Percentiles rank a stretch among this genome's conserved stretches.
Conservation (phyloP, 108 stramenopile genomes). For the Tribonema minus region DNA sequence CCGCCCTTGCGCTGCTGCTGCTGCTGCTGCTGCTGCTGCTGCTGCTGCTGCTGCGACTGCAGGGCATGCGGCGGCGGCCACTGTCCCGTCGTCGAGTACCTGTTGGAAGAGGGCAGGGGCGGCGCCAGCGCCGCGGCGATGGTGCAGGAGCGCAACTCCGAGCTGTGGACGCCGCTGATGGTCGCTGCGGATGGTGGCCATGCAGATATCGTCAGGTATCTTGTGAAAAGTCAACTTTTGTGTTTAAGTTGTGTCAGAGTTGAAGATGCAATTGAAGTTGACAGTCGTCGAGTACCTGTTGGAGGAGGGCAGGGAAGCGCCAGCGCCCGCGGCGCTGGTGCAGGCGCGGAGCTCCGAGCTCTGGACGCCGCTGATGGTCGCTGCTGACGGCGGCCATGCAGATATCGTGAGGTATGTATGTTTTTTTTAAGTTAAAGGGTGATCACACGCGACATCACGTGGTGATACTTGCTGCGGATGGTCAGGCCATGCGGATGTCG, state of each 20-base stretch:
- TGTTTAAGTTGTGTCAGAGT: too few relatives aligned
- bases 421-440: background rate
- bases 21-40: too few relatives aligned
- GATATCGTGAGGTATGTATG: background rate
- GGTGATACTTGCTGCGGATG: too few relatives aligned
- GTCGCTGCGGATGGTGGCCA: slow-evolving; percentile 18
- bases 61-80: slow-evolving; percentile 44
- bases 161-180: slow-evolving; percentile 41
- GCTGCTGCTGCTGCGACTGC: too few relatives aligned
- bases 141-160: slow-evolving; percentile 3
- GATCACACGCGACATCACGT: too few relatives aligned
- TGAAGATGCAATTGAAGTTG: background rate
- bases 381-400: slow-evolving; percentile 16
- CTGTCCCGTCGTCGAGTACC: slow-evolving; percentile 13
- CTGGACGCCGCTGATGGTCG: slow-evolving; percentile 38
- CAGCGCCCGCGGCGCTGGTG: slow-evolving; percentile 1
- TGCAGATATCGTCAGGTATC: too few relatives aligned
- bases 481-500: too few relatives aligned
- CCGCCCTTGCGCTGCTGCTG: too few relatives aligned
- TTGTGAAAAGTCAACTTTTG: too few relatives aligned
- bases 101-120: background rate
- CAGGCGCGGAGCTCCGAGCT: slow-evolving; percentile 6
- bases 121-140: background rate
- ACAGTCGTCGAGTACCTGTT: slow-evolving; percentile 22
- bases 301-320: background rate